Evolutionary conservation across 2,329 filamentous ascomycete species (phyloP), one percentile per base, ranked within the genome.

Genomic region (Pseudocercospora ulei): DNA sequence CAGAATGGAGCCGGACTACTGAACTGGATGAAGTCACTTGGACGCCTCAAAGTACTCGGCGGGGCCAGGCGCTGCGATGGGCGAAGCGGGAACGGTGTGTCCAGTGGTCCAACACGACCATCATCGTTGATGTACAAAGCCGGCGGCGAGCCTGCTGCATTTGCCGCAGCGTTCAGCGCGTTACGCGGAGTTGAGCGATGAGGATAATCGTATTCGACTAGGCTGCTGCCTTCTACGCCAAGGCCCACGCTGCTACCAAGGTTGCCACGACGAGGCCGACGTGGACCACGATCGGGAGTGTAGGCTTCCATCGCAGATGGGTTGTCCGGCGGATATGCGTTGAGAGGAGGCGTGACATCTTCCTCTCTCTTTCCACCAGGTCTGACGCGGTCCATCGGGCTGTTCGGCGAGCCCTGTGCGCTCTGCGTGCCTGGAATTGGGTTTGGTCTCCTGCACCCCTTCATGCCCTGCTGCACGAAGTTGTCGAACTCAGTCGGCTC

Each of bases 1-100:
- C 84, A 92, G 61, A 92, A 90, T 0, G 83, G 82, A 1, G 84
- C 84, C 0, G 84, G 84, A 19, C 81, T 86, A 51, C 80, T 85
- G 29, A 84, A 86, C 20, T 83, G 82, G 73, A 88, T 85, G 59
- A 85, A 83, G 55, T 86, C 81, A 56, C 81, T 87, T 6, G 84
- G 84, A 39, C 82, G 71, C 56, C 87, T 81, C 3, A 81, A 76
- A 4, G 83, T 88, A 54, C 80, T 86, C 0, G 83, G 82, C 18
- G 84, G 84, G 1, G 80, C 82, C 25, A 88, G 70, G 50, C 74
- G 75, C 18, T 83, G 82, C 11, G 53, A 56, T 16, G 58, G 58
- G 5, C 58, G 54, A 12, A 62, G 52, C 6, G 59, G 59, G 44
- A 62, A 62, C 0, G 59, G 59, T 4, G 59, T 62, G 38, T 61